Evolutionary conservation across 2,329 filamentous ascomycete species (phyloP).

Genomic region (Paecilomyces formosus): DNA sequence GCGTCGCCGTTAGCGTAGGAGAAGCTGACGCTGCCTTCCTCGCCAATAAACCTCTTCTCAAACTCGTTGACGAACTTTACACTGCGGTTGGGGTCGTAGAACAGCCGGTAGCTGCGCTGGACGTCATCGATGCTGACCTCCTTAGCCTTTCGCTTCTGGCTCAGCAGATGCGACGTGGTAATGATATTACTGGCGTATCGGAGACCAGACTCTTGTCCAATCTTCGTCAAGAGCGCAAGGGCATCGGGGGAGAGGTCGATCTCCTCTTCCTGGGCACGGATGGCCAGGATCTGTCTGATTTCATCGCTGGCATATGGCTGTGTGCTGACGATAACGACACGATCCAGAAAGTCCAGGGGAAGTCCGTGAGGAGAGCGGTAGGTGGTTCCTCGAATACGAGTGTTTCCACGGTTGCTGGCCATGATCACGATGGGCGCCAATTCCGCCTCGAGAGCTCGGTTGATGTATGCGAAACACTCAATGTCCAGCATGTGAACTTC

Average conservation of each 20-base stretch:
- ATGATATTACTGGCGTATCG: conserved; percentile 98
- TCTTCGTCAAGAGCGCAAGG: conserved; percentile 87
- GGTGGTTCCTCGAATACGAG: conserved; percentile 85
- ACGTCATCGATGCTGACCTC: conserved; percentile 83
- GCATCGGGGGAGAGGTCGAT: conserved; percentile 86
- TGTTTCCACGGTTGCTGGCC: conserved; percentile 92
- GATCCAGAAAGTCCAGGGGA: conserved; percentile 90
- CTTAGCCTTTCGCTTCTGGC: conserved; percentile 75
- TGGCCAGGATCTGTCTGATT: conserved; percentile 84
- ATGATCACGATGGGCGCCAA: conserved; percentile 97
- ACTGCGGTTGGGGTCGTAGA: conserved; percentile 83
- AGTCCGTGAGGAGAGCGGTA: conserved; percentile 91
- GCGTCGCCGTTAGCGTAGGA: conserved; percentile 51
- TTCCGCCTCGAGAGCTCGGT: conserved; percentile 90
- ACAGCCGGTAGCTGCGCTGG: conserved; percentile 85
- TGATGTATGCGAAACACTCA: conserved; percentile 98
- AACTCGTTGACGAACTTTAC: conserved; percentile 85
- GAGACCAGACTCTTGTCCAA: conserved; percentile 83
- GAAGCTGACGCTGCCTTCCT: conserved; percentile 73
- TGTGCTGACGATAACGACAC: conserved; percentile 93
- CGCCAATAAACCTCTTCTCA: conserved; percentile 87
- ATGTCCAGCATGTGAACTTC: conserved; percentile 99
- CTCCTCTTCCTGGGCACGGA: conserved; percentile 92
- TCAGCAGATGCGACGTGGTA: conserved; percentile 82
- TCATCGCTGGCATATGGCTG: conserved; percentile 75